Conservation (phyloP, 2,329 filamentous ascomycete genomes). For the Cladosporium phlei region DNA sequence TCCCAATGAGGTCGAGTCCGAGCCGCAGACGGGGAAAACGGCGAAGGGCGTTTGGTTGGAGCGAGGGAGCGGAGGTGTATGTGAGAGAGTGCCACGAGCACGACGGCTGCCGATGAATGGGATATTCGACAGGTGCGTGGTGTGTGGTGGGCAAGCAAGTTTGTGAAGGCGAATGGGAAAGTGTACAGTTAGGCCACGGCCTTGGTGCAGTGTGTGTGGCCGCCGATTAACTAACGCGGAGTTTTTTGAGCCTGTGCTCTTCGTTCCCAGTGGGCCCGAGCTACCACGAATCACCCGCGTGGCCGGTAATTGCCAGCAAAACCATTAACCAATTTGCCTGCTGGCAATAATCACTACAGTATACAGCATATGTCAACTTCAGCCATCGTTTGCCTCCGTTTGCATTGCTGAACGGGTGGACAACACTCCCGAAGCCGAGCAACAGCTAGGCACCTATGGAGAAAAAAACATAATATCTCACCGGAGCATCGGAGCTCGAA, state of each 20-base stretch:
- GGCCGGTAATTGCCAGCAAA: neutral
- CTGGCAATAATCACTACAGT: neutral
- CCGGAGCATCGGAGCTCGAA: too few species aligned
- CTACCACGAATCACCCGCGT: neutral
- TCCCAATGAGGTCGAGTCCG: neutral
- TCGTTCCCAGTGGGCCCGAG: too few species aligned
- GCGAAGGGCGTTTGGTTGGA: conserved; percentile 3
- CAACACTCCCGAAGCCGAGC: too few species aligned
- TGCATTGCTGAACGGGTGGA: too few species aligned
- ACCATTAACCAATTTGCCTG: neutral
- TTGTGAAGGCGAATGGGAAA: neutral
- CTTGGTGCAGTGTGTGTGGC: conserved; percentile 7
- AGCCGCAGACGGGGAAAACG: too few species aligned
- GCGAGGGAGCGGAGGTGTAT: neutral
- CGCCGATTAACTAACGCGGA: conserved; percentile 12
- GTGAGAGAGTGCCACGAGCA: neutral
- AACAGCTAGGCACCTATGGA: too few species aligned
- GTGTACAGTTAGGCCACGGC: neutral
- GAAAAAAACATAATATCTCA: too few species aligned
- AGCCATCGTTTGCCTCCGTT: too few species aligned
- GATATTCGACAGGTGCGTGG: conserved; percentile 10
- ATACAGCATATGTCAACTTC: too few species aligned
- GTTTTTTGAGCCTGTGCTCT: conserved; percentile 12
- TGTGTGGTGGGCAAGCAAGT: neutral
- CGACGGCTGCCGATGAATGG: conserved; percentile 10